phyloP scores from a whole-genome alignment of 768 basidiomycete genomes.

The button mushroom (Agaricus bisporus) region DNA sequence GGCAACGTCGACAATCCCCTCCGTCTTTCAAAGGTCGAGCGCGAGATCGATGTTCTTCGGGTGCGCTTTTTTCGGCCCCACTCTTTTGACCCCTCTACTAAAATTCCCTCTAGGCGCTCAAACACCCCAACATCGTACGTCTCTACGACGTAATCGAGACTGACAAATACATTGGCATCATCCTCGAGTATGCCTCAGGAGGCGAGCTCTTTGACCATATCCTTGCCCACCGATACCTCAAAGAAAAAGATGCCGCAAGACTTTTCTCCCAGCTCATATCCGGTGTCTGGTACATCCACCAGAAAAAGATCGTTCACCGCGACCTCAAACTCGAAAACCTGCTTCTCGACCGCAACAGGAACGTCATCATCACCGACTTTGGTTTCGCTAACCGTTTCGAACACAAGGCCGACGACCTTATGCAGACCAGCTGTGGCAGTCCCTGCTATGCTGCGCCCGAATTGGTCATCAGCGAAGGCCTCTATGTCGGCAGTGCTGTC shows the following conservation, averaged over 20 bases:
- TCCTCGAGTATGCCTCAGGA: slow-evolving; percentile 96
- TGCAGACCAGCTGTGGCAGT: slow-evolving; percentile 96
- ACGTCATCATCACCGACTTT: slow-evolving; percentile 99
- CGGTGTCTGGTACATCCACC: slow-evolving; percentile 97
- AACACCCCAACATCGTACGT: slow-evolving; percentile 97
- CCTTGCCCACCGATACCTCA: slow-evolving; percentile 92
- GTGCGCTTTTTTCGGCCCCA: slow-evolving; percentile 42
- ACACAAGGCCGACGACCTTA: slow-evolving; percentile 87
- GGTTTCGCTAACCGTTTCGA: slow-evolving; percentile 98
- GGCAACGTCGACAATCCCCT: slow-evolving; percentile 85
- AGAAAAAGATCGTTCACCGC: slow-evolving; percentile 98
- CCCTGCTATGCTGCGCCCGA: slow-evolving; percentile 99
- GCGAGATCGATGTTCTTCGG: slow-evolving; percentile 95
- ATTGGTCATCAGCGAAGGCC: slow-evolving; percentile 93
- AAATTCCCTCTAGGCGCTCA: slow-evolving; percentile 58
- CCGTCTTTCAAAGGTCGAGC: slow-evolving; percentile 90
- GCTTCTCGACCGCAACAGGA: slow-evolving; percentile 92
- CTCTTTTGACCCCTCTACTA: slow-evolving; percentile 5
- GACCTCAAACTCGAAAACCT: slow-evolving; percentile 99
- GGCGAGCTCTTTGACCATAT: slow-evolving; percentile 99
- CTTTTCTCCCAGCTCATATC: slow-evolving; percentile 98
- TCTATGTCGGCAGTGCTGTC: slow-evolving; percentile 95
- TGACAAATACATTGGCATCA: slow-evolving; percentile 99
- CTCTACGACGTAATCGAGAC: slow-evolving; percentile 99
- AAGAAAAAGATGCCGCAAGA: slow-evolving; percentile 89